Evolutionary conservation across 768 basidiomycete species (phyloP), one percentile per base, ranked within the genome.

Genomic region (Xerocomus potaroensis): DNA sequence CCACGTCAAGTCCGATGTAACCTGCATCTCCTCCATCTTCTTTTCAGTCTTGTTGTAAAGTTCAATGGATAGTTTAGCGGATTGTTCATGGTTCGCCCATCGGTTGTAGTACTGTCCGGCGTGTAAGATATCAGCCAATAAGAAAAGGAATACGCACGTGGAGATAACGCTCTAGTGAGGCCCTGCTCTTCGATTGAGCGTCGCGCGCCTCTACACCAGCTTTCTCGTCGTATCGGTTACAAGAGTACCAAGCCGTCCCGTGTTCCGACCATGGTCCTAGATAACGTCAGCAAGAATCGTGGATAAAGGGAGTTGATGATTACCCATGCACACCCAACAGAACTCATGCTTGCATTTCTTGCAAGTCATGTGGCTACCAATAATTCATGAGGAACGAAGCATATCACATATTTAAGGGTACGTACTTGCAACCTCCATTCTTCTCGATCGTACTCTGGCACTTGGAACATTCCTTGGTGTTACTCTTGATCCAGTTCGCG

Each of bases 11-110:
- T 83, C 77, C 2, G 91, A 92, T 10, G 84, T 85, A 53, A 92
- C 79, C 72, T 98, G 96, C 87, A 98, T 95, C 69, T 96, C 92
- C 68, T 97, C 93, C 96, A 99, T 99, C 83, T 97, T 97, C 80
- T 95, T 93, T 78, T 99, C 94, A 11, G 95, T 97, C 73, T 93
- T 93, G 46, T 77, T 77, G 66, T 94, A 95, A 33, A 98, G 73
- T 54, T 97, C 92, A 14, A 89, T 66, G 15, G 95, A 93, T 41
- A 99, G 83, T 69, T 93, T 94, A 41, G 94, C 92, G n/a, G 94
- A 96, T 64, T 96, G 94, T 63, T 99, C 96, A 70, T 99, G 96
- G 67, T 99, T 99, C 8, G 96, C 91, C 90, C 91, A 99, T 32
- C 96, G 90, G 66, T 96, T 98, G 74, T 97, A 99, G 72, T 98